Conservation (phyloP, 768 basidiomycete genomes). For the Lentinula boryana region DNA sequence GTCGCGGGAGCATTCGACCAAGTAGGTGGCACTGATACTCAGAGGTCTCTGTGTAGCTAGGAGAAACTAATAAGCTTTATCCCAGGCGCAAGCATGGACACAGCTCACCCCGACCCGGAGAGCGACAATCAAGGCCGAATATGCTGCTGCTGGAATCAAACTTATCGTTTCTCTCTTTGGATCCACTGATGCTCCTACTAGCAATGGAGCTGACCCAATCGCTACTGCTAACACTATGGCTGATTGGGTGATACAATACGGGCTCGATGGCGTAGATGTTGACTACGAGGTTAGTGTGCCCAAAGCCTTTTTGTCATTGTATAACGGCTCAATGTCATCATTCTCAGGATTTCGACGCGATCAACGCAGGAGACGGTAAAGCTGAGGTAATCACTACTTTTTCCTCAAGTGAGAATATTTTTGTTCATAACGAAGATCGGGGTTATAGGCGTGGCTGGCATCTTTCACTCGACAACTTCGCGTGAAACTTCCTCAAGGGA, state of each 20-base stretch:
- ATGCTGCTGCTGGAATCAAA: slow-evolving; percentile 50
- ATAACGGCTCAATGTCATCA: background rate
- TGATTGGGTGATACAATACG: slow-evolving; percentile 54
- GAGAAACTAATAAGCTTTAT: background rate
- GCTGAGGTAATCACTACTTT: slow-evolving; percentile 36
- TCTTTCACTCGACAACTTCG: slow-evolving; percentile 49
- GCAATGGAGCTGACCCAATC: slow-evolving; percentile 50
- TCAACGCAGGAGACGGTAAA: slow-evolving; percentile 41
- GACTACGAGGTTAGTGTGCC: slow-evolving; percentile 50
- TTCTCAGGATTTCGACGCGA: slow-evolving; percentile 54
- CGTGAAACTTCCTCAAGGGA: slow-evolving; percentile 37
- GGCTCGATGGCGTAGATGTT: slow-evolving; percentile 67
- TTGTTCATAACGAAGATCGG: too few species aligned
- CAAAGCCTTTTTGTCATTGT: background rate
- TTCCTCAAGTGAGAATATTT: background rate
- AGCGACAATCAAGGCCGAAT: slow-evolving; percentile 35
- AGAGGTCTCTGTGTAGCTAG: background rate
- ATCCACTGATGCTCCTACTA: slow-evolving; percentile 33
- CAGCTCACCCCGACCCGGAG: slow-evolving; percentile 31
- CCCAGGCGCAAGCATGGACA: slow-evolving; percentile 39
- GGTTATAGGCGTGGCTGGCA: slow-evolving; percentile 40
- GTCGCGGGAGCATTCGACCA: slow-evolving; percentile 32
- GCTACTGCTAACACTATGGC: slow-evolving; percentile 60
- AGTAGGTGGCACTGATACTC: background rate
- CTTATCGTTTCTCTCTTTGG: slow-evolving; percentile 55